Conservation (phyloP, 148 eudicot species). For the Fagopyrum esculentum region DNA sequence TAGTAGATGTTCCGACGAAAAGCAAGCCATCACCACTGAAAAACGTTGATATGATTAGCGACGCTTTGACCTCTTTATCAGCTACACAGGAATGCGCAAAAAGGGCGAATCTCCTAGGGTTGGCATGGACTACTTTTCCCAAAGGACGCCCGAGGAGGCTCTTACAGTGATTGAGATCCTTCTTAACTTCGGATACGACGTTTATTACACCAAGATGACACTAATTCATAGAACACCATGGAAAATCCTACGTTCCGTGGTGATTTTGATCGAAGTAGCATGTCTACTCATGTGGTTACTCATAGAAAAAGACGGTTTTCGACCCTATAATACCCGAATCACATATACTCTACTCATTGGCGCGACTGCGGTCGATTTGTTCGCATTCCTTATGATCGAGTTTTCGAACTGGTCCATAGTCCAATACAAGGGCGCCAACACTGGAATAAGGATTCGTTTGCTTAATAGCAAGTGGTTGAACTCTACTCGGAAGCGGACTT, state of each 20-base stretch:
- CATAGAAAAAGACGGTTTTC: neutral
- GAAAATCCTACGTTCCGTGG: conserved; percentile 15
- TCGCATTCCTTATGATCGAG: conserved; percentile 25
- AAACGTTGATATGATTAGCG: conserved; percentile 24
- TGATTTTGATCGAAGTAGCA: conserved; percentile 9
- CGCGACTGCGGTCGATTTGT: conserved; percentile 32
- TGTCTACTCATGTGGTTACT: conserved; percentile 18
- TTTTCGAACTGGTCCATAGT: conserved; percentile 30
- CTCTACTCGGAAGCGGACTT: neutral
- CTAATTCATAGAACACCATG: conserved; percentile 17
- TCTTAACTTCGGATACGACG: conserved; percentile 38
- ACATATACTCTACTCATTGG: conserved; percentile 18
- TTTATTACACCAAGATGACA: conserved; percentile 34
- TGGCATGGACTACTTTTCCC: conserved; percentile 32
- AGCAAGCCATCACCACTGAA: neutral
- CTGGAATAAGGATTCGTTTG: neutral
- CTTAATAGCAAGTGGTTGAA: neutral
- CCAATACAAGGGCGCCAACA: neutral
- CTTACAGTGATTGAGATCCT: conserved; percentile 42
- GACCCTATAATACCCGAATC: conserved; percentile 20
- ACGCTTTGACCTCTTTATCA: conserved; percentile 25
- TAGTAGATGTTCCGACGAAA: neutral
- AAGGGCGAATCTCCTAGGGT: conserved; percentile 14
- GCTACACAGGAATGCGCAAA: conserved; percentile 34
- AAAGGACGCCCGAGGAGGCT: conserved; percentile 28